phyloP scores from a whole-genome alignment of 108 stramenopile genomes.

The Nitzschia sp. region DNA sequence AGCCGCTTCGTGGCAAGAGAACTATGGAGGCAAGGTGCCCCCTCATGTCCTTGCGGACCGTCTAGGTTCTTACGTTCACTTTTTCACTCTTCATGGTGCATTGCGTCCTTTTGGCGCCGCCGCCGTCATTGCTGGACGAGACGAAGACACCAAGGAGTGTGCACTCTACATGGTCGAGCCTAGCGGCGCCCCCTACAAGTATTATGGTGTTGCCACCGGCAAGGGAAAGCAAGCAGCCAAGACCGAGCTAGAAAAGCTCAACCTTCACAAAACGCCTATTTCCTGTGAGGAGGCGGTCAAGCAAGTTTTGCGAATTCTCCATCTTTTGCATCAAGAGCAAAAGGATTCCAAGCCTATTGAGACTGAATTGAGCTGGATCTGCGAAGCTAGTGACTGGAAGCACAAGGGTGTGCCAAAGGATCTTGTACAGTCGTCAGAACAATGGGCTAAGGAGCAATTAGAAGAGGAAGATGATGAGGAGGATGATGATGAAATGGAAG shows the following conservation, averaged over 20 bases:
- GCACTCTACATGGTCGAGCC: slow-evolving; percentile 94
- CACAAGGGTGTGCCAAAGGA: slow-evolving; percentile 88
- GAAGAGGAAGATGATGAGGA: slow-evolving; percentile 85
- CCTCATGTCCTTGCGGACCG: slow-evolving; percentile 85
- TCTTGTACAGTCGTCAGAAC: slow-evolving; percentile 62
- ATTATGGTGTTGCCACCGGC: slow-evolving; percentile 94
- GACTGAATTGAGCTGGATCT: slow-evolving; percentile 95
- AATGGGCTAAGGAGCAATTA: slow-evolving; percentile 89
- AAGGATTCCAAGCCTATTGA: slow-evolving; percentile 95
- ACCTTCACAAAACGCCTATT: slow-evolving; percentile 61
- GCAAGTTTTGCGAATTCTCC: slow-evolving; percentile 91
- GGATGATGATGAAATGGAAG: slow-evolving; percentile 80
- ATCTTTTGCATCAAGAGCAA: slow-evolving; percentile 84
- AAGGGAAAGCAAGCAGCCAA: slow-evolving; percentile 97
- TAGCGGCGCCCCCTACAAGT: slow-evolving; percentile 83
- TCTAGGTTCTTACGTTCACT: slow-evolving; percentile 91
- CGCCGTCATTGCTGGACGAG: slow-evolving; percentile 86
- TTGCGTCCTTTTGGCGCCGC: slow-evolving; percentile 95
- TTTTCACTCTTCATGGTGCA: slow-evolving; percentile 96
- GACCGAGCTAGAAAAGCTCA: slow-evolving; percentile 98
- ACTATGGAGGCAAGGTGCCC: slow-evolving; percentile 81
- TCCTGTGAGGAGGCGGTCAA: slow-evolving; percentile 85
- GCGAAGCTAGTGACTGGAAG: slow-evolving; percentile 83
- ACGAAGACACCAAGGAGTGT: slow-evolving; percentile 76
- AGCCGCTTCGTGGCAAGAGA: slow-evolving; percentile 81